phyloP scores from a whole-genome alignment of 2,329 filamentous ascomycete genomes.

The Tolypocladium ovalisporum region DNA sequence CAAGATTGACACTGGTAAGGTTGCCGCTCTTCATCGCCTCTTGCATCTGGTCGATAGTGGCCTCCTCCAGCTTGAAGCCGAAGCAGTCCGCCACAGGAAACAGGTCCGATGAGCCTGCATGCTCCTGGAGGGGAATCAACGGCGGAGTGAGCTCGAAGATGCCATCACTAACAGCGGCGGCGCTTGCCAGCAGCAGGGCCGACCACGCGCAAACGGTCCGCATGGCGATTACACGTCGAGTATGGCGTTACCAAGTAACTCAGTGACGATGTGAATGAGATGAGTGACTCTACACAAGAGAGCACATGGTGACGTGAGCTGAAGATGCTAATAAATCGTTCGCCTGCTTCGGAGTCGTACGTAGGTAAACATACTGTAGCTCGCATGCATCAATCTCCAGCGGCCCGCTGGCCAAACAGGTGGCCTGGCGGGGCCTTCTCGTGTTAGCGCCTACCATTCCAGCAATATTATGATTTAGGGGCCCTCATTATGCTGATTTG shows the following conservation, averaged over 20 bases:
- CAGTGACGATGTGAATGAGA: neutral
- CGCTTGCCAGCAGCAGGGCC: neutral
- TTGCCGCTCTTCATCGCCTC: slow-evolving; percentile 38
- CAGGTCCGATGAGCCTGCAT: slow-evolving; percentile 23
- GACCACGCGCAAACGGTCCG: slow-evolving; percentile 1
- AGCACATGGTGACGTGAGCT: neutral
- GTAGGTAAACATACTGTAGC: neutral
- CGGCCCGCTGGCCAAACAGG: neutral
- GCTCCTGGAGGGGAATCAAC: slow-evolving; percentile 22
- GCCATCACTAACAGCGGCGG: slow-evolving; percentile 2
- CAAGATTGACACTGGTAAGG: slow-evolving; percentile 47
- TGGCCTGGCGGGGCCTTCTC: neutral
- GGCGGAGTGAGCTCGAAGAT: slow-evolving; percentile 13
- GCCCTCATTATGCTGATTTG: neutral
- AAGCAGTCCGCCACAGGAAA: slow-evolving; percentile 56
- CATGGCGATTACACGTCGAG: neutral
- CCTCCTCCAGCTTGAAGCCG: slow-evolving; percentile 53
- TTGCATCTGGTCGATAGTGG: slow-evolving; percentile 59
- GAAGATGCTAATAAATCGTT: neutral
- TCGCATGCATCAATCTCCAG: neutral
- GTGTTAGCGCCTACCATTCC: neutral
- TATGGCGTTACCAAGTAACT: neutral
- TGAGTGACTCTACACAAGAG: neutral
- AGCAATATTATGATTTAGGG: neutral
- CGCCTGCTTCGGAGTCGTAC: neutral